These are phyloP conservation scores for Paracamarosporium sp. DNA, from an alignment of 2,329 filamentous ascomycete species.

Conservation along the genomic window DNA sequence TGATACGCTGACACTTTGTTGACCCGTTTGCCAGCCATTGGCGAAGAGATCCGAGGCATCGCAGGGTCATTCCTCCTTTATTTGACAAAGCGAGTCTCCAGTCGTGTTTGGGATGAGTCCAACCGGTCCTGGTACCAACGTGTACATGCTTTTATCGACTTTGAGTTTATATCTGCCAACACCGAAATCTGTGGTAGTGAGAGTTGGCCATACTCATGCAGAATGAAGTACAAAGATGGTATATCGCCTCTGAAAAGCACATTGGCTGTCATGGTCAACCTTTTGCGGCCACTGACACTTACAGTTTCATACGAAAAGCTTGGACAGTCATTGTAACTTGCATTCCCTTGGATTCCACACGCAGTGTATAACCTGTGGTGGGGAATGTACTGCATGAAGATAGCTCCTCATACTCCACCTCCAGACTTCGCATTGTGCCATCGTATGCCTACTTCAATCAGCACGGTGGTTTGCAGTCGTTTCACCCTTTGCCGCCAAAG, in stretches of 20 bases:
- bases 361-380: too few species aligned
- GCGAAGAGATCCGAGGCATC: constrained; percentile 51
- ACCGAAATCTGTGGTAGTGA: constrained; percentile 59
- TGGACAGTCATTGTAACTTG: neutral
- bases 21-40: constrained; percentile 12
- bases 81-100: constrained; percentile 55
- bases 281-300: neutral
- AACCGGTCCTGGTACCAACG: constrained; percentile 45
- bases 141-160: constrained; percentile 57
- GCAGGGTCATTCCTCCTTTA: constrained; percentile 49
- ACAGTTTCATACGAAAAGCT: neutral
- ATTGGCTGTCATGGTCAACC: constrained; percentile 57
- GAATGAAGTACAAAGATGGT: constrained; percentile 52
- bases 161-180: constrained; percentile 55
- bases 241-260: constrained; percentile 53
- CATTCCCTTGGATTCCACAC: too few species aligned
- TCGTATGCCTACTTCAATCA: too few species aligned
- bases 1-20: neutral
- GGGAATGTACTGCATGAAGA: too few species aligned
- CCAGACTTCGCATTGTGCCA: neutral
- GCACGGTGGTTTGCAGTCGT: too few species aligned
- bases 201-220: too few species aligned
- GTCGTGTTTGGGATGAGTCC: constrained; percentile 62
- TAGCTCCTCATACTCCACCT: neutral
- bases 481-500: too few species aligned